Base-by-base conservation (phyloP, 441 rosid species). In the Biscutella laevigata region DNA sequence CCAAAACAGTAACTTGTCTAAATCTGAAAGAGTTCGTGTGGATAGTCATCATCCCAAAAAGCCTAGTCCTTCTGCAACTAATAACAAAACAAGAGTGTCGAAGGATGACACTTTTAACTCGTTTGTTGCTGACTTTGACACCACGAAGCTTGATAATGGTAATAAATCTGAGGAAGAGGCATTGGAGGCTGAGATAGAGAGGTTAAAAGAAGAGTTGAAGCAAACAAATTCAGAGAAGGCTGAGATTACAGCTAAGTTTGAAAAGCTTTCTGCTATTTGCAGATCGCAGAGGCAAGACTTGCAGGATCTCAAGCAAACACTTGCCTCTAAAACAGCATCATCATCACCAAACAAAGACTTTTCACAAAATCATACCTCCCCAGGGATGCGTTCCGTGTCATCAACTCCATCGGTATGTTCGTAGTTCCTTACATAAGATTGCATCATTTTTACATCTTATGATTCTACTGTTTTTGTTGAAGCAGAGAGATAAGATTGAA, bases 201-300 rank as follows among this genome's bases (percentile, higher is more conserved):
- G 68, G 73, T 84, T 91, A 50, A 79, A 78, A 71, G 88, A 65
- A 36, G 83, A 83, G 70, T 72, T 91, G 76, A 83, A 78, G 69
- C 85, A 79, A 58, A 68, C 78, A 21, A 78, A 69, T 41, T 37
- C 67, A 65, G 98, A 85, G 79, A 91, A 83, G 64, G 81, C 70
- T 15, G 98, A 85, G 70, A 74, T 88, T 20, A 67, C 88, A 3
- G 79, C 80, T 13, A 91, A 83, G 68, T 83, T 76, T 71, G 98
- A 88, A 53, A 85, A 83, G 82, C 84, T 91, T 30, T 79, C 96
- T 67, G 84, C 96, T 59, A 85, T 91, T 44, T 91, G 98, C 63
- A 84, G 86, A 66, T 88, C 88, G 8, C 98, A 91, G 74, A 79
- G 95, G 62, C 91, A 82, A 69, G 98, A 88, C 70, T 80, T 91